Evolutionary conservation across 2,329 filamentous ascomycete species (phyloP), one percentile per base, ranked within the genome.

Genomic region (Ustulina deusta): DNA sequence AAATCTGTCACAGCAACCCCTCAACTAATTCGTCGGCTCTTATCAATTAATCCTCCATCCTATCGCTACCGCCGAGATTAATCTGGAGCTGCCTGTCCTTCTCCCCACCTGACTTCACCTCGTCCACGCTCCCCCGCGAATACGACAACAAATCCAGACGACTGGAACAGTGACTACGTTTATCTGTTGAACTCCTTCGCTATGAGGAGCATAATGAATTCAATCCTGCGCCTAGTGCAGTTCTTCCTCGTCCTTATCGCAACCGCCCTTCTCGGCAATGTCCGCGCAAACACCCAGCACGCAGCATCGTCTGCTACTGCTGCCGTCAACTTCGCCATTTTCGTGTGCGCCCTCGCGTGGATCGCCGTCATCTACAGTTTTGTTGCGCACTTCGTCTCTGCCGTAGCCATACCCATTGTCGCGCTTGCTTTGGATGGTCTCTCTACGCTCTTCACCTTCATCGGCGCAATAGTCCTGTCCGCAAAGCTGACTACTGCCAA

Each of bases 401-500:
- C 70, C 29, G 17, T 72, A 34, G 71, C 71, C 20, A 72, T 77
- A 7, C 75, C 77, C 60, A 57, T 76, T 22, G 70, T 72, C 51
- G 42, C 71, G 1, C 72, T 77, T 4, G 70, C 64, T 5, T 67
- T 77, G 15, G 77, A 78, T 60, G 69, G 61, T 34, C 74, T 89
- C 36, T 87, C 89, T 61, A 83, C 86, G 2, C 78, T 94, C 62
- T 91, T 94, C 83, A 90, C 87, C 72, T 88, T 94, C 75, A 89
- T 92, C 78, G 86, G 83, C 63, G 91, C 86, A 69, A 84, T 94
- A 67, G 91, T 92, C 10, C 84, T 93, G 48, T 87, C 92, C 4
- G 90, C 91, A 27, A 89, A 90, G 79, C 85, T 94, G 9, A 80
- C 82, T n/a, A 88, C 86, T 6, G 87, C 89, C 77, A 89, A 91